A percentile compares a stretch with the other conserved stretches of the same genome.
phyloP scores from a whole-genome alignment of 2,329 filamentous ascomycete genomes.

The Trichophyton rubrum region DNA sequence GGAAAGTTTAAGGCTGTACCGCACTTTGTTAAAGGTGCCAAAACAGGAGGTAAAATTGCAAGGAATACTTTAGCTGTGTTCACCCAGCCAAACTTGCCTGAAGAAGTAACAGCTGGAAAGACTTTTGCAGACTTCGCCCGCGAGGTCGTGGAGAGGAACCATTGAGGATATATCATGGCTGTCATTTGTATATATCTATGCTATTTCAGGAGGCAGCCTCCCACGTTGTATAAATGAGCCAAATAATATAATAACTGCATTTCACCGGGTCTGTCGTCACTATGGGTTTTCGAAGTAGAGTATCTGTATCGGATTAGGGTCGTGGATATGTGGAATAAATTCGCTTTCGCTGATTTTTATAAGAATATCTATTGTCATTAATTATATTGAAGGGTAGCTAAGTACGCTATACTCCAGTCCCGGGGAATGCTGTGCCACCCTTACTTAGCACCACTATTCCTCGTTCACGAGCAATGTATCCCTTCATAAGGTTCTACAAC shows the following conservation, averaged over 20 bases:
- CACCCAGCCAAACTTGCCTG: conserved; percentile 83
- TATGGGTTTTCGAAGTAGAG: neutral
- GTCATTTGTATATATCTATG: neutral
- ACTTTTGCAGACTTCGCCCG: conserved; percentile 63
- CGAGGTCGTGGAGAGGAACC: conserved; percentile 65
- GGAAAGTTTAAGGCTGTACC: conserved; percentile 89
- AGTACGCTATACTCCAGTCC: conserved; percentile 53
- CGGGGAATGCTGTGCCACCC: conserved; percentile 72
- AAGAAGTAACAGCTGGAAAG: conserved; percentile 57
- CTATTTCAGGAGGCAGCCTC: neutral
- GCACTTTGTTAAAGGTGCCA: conserved; percentile 78
- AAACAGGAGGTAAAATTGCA: conserved; percentile 48
- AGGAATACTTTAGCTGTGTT: conserved; percentile 91
- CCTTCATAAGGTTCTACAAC: conserved; percentile 82
- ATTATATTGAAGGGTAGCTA: neutral
- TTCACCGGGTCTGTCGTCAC: neutral
- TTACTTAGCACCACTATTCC: conserved; percentile 89
- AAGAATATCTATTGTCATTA: neutral
- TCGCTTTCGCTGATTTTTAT: neutral
- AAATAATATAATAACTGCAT: neutral
- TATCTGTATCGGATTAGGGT: too few relatives aligned
- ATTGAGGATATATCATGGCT: conserved; percentile 29
- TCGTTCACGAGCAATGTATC: conserved; percentile 86
- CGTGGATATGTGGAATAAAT: too few relatives aligned
- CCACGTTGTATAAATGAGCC: neutral